A percentile compares a stretch with the other conserved stretches of the same genome.
phyloP scores from a whole-genome alignment of 2,329 filamentous ascomycete species.

The Fusarium nelsonii region DNA sequence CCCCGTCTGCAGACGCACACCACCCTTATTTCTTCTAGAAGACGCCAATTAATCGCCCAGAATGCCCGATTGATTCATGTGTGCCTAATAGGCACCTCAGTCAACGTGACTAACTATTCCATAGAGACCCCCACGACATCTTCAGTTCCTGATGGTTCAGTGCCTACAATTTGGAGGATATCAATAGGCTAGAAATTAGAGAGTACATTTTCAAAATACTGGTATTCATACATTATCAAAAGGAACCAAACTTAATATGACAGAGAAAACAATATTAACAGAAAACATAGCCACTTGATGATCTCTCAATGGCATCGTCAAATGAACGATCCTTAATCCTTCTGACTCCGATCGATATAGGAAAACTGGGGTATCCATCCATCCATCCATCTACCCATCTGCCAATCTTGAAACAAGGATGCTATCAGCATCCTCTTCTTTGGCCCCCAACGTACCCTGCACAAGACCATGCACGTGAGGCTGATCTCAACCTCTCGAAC shows the following conservation, averaged over 20 bases:
- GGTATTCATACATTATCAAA: slow-evolving; percentile 27
- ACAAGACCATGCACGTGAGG: slow-evolving; percentile 26
- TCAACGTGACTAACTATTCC: slow-evolving; percentile 3
- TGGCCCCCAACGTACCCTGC: slow-evolving; percentile 7
- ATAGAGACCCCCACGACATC: background rate
- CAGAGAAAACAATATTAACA: slow-evolving; percentile 23
- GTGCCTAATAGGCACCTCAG: slow-evolving; percentile 25
- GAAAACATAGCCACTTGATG: slow-evolving; percentile 6
- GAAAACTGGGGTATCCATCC: slow-evolving; percentile 33
- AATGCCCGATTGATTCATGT: background rate
- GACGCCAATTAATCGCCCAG: slow-evolving; percentile 8
- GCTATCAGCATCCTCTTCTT: slow-evolving; percentile 12
- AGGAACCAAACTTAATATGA: slow-evolving; percentile 2
- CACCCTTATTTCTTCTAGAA: slow-evolving; percentile 33
- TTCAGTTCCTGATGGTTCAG: background rate
- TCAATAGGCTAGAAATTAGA: background rate
- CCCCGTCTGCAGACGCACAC: slow-evolving; percentile 17
- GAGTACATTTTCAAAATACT: background rate
- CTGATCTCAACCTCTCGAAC: slow-evolving; percentile 26
- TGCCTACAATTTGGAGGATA: background rate
- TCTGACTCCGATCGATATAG: slow-evolving; percentile 28
- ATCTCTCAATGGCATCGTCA: slow-evolving; percentile 11
- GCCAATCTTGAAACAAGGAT: slow-evolving; percentile 34
- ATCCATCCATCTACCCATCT: slow-evolving; percentile 33
- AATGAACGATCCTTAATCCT: slow-evolving; percentile 25